Percentiles rank a stretch among this genome's conserved stretches.
Conservation (phyloP, 23 red algal species). For the Gracilaria gracilis region DNA sequence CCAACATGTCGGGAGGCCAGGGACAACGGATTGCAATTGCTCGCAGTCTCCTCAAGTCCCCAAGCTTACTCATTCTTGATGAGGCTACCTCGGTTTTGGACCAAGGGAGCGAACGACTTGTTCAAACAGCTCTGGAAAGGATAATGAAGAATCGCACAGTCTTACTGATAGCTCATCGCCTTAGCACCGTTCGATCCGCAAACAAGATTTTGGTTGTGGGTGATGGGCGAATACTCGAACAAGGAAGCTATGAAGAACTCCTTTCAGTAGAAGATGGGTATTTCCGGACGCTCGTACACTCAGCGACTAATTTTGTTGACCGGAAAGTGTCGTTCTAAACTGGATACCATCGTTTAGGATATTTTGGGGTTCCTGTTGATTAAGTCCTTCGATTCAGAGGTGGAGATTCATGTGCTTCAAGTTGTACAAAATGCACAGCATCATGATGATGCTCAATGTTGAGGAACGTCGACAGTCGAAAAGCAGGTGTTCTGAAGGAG, state of each 20-base stretch:
- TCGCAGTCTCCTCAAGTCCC: slow-evolving; percentile 74
- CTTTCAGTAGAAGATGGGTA: slow-evolving; percentile 57
- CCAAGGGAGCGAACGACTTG: slow-evolving; percentile 84
- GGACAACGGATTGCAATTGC: slow-evolving; percentile 90
- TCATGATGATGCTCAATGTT: too few species aligned
- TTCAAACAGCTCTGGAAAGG: slow-evolving; percentile 83
- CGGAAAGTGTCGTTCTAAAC: slow-evolving; percentile 1
- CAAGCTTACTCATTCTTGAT: slow-evolving; percentile 82
- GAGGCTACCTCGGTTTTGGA: slow-evolving; percentile 94
- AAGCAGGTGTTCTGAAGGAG: too few species aligned
- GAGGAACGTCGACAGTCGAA: too few species aligned
- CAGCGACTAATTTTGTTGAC: slow-evolving; percentile 35
- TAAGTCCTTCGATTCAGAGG: not conserved
- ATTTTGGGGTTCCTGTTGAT: not conserved
- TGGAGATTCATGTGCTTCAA: not conserved
- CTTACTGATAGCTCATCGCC: slow-evolving; percentile 91
- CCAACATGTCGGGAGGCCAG: slow-evolving; percentile 84
- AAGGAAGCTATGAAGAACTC: slow-evolving; percentile 83
- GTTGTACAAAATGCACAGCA: too few species aligned
- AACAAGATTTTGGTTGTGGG: slow-evolving; percentile 86
- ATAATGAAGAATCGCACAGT: slow-evolving; percentile 82
- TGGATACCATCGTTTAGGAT: not conserved
- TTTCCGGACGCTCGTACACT: slow-evolving; percentile 78
- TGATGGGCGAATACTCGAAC: slow-evolving; percentile 80
- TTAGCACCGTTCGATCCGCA: slow-evolving; percentile 85